Evolutionary conservation across 768 basidiomycete genomes (phyloP).

Genomic region (Filobasidium wieringae): DNA sequence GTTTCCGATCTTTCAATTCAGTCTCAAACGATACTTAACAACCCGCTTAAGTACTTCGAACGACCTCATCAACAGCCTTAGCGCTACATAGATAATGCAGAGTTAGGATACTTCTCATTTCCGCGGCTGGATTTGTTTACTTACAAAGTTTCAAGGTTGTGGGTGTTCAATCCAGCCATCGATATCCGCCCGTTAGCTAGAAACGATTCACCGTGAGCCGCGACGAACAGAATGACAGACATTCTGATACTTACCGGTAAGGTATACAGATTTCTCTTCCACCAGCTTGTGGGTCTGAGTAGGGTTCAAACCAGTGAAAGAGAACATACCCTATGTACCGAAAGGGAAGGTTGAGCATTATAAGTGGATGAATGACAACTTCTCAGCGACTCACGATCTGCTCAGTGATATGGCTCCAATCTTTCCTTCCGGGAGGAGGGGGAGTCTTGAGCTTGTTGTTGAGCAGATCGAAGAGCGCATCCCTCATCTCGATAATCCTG

Average conservation of each 20-base stretch:
- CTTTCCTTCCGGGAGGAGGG: slow-evolving; percentile 39
- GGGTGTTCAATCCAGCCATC: slow-evolving; percentile 75
- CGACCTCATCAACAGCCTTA: slow-evolving; percentile 23
- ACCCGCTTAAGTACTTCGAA: slow-evolving; percentile 13
- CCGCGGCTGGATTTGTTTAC: not conserved
- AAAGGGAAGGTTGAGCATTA: no score
- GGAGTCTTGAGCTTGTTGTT: slow-evolving; percentile 69
- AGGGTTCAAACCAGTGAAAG: slow-evolving; percentile 43
- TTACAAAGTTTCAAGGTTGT: slow-evolving; percentile 46
- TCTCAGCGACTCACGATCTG: slow-evolving; percentile 64
- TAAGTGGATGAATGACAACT: no score
- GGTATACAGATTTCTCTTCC: slow-evolving; percentile 21
- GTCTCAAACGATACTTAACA: no score
- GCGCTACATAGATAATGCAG: not conserved
- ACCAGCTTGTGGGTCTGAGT: slow-evolving; percentile 20
- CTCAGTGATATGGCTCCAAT: slow-evolving; percentile 75
- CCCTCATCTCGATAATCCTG: slow-evolving; percentile 78
- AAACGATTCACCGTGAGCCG: no score
- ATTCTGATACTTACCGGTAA: slow-evolving; percentile 23
- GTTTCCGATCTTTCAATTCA: no score
- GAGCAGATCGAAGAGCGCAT: slow-evolving; percentile 58
- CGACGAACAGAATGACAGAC: not conserved
- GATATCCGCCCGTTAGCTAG: slow-evolving; percentile 60
- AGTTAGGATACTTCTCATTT: not conserved
- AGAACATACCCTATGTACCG: slow-evolving; percentile 65